These are phyloP conservation scores for Tremellales sp. DNA, from an alignment of 1,284 basidiomycete genomes.

Conservation along the genomic window DNA sequence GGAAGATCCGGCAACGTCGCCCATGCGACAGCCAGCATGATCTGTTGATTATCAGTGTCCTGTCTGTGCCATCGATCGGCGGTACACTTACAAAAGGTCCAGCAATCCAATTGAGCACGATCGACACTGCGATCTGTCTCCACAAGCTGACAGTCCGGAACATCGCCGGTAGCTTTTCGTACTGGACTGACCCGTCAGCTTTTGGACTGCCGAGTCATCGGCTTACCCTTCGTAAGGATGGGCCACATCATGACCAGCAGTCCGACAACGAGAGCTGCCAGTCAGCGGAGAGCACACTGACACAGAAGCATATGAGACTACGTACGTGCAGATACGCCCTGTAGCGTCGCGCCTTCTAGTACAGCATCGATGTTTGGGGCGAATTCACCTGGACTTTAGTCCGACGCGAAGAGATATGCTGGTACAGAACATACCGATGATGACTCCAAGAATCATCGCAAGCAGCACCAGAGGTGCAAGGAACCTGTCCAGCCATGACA, in stretches of 20 bases:
- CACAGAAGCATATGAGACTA: not conserved
- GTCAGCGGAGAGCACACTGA: not conserved
- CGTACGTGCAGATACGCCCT: slow-evolving; percentile 47
- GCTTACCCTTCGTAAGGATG: slow-evolving; percentile 51
- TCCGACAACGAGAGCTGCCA: slow-evolving; percentile 66
- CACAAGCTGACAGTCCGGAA: slow-evolving; percentile 60
- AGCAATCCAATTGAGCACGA: slow-evolving; percentile 76
- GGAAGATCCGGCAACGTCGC: slow-evolving; percentile 75
- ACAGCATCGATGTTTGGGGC: slow-evolving; percentile 23
- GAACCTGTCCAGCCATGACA: slow-evolving; percentile 60
- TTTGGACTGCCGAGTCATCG: not conserved
- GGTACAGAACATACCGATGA: slow-evolving; percentile 62
- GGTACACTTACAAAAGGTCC: slow-evolving; percentile 56
- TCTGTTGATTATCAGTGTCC: slow-evolving; percentile 8
- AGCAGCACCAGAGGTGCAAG: slow-evolving; percentile 68
- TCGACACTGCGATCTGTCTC: slow-evolving; percentile 66
- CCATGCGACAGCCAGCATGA: slow-evolving; percentile 82
- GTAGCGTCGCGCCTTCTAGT: slow-evolving; percentile 26
- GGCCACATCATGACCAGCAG: slow-evolving; percentile 91
- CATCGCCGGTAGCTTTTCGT: slow-evolving; percentile 63
- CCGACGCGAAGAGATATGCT: slow-evolving; percentile 50
- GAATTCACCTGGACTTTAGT: slow-evolving; percentile 47
- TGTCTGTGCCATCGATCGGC: not conserved
- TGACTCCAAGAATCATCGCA: slow-evolving; percentile 72
- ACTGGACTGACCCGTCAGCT: slow-evolving; percentile 58